phyloP scores from a whole-genome alignment of 2,329 filamentous ascomycete genomes.

The Pochonia chlamydosporia region DNA sequence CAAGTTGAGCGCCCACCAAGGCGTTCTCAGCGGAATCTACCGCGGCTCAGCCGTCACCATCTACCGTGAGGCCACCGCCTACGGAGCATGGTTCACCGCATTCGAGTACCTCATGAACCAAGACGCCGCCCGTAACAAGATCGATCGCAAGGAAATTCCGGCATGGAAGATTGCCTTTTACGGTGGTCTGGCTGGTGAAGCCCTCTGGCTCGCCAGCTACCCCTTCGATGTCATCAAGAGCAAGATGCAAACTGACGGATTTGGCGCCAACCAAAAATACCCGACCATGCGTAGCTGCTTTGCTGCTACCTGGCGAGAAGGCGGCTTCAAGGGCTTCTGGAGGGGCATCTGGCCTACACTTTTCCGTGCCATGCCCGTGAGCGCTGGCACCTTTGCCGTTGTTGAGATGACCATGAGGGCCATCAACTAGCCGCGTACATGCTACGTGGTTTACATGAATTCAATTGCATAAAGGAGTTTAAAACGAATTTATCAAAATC shows the following conservation, averaged over 20 bases:
- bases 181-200: conserved; percentile 89
- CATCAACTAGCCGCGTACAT: conserved; percentile 35
- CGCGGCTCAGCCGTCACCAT: conserved; percentile 83
- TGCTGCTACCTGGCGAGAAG: conserved; percentile 68
- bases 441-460: not conserved
- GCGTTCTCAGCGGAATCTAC: conserved; percentile 70
- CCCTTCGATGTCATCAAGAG: conserved; percentile 98
- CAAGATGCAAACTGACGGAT: conserved; percentile 98
- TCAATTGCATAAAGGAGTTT: not conserved
- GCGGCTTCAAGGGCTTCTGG: conserved; percentile 85
- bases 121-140: conserved; percentile 71
- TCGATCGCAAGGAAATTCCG: conserved; percentile 72
- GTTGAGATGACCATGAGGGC: conserved; percentile 62
- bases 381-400: conserved; percentile 94
- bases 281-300: conserved; percentile 86
- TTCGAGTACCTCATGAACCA: conserved; percentile 97
- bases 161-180: conserved; percentile 85
- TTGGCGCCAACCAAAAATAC: conserved; percentile 67
- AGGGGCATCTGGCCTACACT: conserved; percentile 87
- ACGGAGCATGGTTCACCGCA: conserved; percentile 89
- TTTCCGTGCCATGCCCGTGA: conserved; percentile 93
- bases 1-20: conserved; percentile 64
- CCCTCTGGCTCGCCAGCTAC: conserved; percentile 87
- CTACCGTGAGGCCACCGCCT: conserved; percentile 85
- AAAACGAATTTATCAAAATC: not conserved